Percentiles rank a stretch among this genome's conserved stretches.
phyloP scores from a whole-genome alignment of 2,329 filamentous ascomycete species.

The Aspergillus neoniger region DNA sequence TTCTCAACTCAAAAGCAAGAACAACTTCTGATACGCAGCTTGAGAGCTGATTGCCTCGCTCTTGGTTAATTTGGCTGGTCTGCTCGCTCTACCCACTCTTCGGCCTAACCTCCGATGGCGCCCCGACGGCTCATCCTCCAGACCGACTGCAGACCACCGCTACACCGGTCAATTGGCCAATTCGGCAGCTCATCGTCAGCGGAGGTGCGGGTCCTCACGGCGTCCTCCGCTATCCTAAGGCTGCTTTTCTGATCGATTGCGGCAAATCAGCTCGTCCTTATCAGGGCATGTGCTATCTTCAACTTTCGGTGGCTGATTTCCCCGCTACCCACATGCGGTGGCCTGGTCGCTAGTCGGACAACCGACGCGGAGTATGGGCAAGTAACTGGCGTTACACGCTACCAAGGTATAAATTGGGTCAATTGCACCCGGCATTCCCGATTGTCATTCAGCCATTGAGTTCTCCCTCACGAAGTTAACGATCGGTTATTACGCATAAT shows the following conservation, averaged over 20 bases:
- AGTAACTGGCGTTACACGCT: background rate
- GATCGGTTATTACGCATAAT: slow-evolving; percentile 15
- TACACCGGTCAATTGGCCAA: slow-evolving; percentile 18
- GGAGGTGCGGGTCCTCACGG: slow-evolving; percentile 3
- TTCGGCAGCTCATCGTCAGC: background rate
- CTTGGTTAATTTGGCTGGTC: background rate
- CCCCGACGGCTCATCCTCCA: slow-evolving; percentile 17
- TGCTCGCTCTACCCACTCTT: background rate
- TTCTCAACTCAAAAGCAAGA: background rate
- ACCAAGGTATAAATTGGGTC: slow-evolving; percentile 3
- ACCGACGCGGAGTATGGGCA: background rate
- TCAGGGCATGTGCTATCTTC: slow-evolving; percentile 32
- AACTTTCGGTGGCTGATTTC: slow-evolving; percentile 2
- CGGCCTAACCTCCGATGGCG: slow-evolving; percentile 9
- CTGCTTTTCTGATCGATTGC: slow-evolving; percentile 18
- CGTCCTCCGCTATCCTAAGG: slow-evolving; percentile 5
- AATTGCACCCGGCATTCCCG: background rate
- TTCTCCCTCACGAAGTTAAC: background rate
- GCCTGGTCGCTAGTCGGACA: background rate
- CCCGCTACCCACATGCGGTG: background rate
- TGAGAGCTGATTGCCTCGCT: background rate
- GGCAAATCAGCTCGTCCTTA: slow-evolving; percentile 30
- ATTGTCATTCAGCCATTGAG: background rate
- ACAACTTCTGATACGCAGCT: slow-evolving; percentile 19
- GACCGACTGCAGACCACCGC: slow-evolving; percentile 3